Evolutionary conservation across 2,329 filamentous ascomycete species (phyloP), one percentile per base, ranked within the genome.

Genomic region (Blastomyces gilchristii): DNA sequence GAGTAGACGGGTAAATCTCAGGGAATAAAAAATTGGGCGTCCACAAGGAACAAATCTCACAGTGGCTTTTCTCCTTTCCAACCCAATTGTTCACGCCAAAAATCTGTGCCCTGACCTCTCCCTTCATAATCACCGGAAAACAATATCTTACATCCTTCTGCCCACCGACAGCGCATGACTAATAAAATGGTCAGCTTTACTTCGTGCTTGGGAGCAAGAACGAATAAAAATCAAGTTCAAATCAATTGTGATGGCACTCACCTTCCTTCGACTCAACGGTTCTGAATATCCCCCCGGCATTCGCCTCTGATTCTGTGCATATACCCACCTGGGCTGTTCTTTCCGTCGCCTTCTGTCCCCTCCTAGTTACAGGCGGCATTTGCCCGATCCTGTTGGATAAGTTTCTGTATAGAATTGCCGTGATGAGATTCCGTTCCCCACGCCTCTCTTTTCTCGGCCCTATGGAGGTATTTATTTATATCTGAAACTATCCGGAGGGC

Each of bases 1-100:
- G 25, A 16, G 16, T 28, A n/a, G 22, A 41, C 2, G 53, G 31
- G 8, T 56, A 39, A n/a, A 39, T 16, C 2, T 52, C 31, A 12
- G 52, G 18, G 11, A 22, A 31, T 31, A 2, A 56, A 28, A 39
- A n/a, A 1, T 52, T 28, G 4, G 12, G 12, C 14, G 37, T 41
- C n/a, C 12, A 12, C 43, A 49, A 43, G n/a, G 22, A 25, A 58
- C 31, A 28, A 25, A 34, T 22, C 65, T 60, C 54, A 67, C 65
- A 6, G 11, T 50, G 41, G 31, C 43, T 64, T 62, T 6, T 63
- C 60, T 28, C 66, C 65, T 8, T 61, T 18, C 66, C 66, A 67
- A 22, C 66, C 66, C 43, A 67, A 41, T 14, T 62, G 60, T 39
- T 62, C 45, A 3, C 66, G 66, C 66, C 66, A 67, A 25, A 64